Evolutionary conservation across 192 early-diverging fungal species (phyloP).

Genomic region (Geranomyces variabilis): DNA sequence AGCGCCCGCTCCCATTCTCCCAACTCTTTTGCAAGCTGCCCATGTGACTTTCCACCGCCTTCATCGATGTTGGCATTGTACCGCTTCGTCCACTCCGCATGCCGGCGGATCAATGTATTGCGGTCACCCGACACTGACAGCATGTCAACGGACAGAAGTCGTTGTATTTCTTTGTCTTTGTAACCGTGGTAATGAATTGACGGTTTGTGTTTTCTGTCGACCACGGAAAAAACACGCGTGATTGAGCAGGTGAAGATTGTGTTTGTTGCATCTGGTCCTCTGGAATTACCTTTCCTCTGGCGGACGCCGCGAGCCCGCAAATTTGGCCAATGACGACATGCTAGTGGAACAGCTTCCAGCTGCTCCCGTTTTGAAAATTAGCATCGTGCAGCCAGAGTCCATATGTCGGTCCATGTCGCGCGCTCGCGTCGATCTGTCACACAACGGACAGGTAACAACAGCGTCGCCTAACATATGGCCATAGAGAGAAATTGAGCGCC

Average conservation of each 20-base stretch:
- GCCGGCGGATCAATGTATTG: constrained; percentile 12
- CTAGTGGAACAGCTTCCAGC: neutral
- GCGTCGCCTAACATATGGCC: neutral
- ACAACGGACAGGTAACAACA: constrained; percentile 46
- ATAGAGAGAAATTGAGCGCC: too few species aligned
- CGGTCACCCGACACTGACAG: constrained; percentile 22
- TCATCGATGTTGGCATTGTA: constrained; percentile 38
- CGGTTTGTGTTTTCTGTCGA: constrained; percentile 7
- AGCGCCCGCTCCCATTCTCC: constrained; percentile 30
- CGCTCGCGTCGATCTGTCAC: constrained; percentile 26
- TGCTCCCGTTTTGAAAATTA: neutral
- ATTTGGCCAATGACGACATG: neutral
- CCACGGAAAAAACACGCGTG: too few species aligned
- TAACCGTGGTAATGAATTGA: constrained; percentile 18
- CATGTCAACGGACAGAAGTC: constrained; percentile 24
- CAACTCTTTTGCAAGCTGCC: constrained; percentile 15
- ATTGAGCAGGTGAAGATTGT: too few species aligned
- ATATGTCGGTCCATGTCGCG: constrained; percentile 43
- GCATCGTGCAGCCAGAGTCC: constrained; percentile 32
- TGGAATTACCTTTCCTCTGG: neutral
- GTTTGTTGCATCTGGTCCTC: too few species aligned
- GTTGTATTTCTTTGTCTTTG: constrained; percentile 16
- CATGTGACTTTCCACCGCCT: neutral
- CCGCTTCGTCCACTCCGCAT: constrained; percentile 32
- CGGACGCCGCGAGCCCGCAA: neutral